These are phyloP conservation scores for Spergularia azorica DNA, from an alignment of 179 eudicot genomes.

Conservation along the genomic window DNA sequence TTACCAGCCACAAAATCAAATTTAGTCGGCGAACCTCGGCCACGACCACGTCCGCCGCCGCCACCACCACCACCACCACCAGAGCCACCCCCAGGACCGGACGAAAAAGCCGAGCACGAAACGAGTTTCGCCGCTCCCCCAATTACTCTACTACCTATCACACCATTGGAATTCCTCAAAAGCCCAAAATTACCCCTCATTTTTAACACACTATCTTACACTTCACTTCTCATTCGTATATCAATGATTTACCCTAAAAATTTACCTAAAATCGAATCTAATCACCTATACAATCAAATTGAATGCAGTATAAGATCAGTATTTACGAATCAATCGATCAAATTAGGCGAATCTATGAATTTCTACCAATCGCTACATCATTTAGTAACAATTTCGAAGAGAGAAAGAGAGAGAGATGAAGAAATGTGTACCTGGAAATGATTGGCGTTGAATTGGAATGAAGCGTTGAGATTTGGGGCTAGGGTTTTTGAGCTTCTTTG, in stretches of 20 bases:
- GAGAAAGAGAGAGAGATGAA: too few species aligned
- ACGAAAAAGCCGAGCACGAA: slow-evolving; percentile 46
- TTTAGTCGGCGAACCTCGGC: slow-evolving; percentile 41
- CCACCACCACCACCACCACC: slow-evolving; percentile 3
- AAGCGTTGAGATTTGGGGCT: too few species aligned
- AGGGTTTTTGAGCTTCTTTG: too few species aligned
- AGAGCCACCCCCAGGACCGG: slow-evolving; percentile 42
- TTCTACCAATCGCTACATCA: too few species aligned
- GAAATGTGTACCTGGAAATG: too few species aligned
- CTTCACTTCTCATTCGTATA: not conserved
- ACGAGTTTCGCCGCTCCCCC: slow-evolving; percentile 27
- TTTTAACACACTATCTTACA: slow-evolving; percentile 19
- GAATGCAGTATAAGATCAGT: not conserved
- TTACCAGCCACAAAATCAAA: slow-evolving; percentile 22
- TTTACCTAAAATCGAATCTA: not conserved
- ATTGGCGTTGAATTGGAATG: too few species aligned
- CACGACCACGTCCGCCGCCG: slow-evolving; percentile 57
- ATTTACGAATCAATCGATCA: not conserved
- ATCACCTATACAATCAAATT: not conserved
- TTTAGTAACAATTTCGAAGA: too few species aligned
- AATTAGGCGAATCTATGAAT: not conserved
- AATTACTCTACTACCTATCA: slow-evolving; percentile 26
- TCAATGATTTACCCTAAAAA: not conserved
- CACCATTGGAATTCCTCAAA: slow-evolving; percentile 28
- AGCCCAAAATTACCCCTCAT: slow-evolving; percentile 44